These are phyloP conservation scores for Tricholoma sp. DNA, from an alignment of 768 basidiomycete genomes.

Conservation along the genomic window DNA sequence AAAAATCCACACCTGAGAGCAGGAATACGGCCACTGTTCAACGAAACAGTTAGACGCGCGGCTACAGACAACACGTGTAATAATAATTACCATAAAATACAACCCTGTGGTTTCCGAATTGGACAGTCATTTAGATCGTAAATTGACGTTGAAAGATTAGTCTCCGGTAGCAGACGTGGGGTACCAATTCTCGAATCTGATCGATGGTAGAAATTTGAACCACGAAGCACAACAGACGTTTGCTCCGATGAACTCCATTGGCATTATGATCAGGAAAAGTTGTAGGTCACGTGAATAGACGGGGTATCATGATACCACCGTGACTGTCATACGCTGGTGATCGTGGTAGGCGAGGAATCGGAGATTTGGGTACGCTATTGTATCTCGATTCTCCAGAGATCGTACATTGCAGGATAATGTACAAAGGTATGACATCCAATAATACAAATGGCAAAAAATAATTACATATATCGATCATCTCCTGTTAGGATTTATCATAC, in stretches of 20 bases:
- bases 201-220: not conserved
- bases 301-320: no score
- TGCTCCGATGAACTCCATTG: no score
- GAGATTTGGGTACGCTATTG: no score
- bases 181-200: not conserved
- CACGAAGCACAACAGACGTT: no score
- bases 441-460: not conserved
- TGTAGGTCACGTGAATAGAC: no score
- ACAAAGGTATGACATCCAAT: not conserved
- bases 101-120: constrained; percentile 52
- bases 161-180: not conserved
- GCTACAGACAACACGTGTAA: not conserved
- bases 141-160: not conserved
- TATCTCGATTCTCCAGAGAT: no score
- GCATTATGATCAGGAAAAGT: no score
- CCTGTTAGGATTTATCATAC: constrained; percentile 38
- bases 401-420: not conserved
- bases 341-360: no score
- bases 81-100: constrained; percentile 42
- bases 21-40: constrained; percentile 37
- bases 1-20: constrained; percentile 40
- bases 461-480: constrained; percentile 19
- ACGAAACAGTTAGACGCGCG: constrained; percentile 3
- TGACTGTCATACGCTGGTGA: no score
- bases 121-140: constrained; percentile 48